phyloP scores from a whole-genome alignment of 345 rosid genomes.

The Combretum micranthum region DNA sequence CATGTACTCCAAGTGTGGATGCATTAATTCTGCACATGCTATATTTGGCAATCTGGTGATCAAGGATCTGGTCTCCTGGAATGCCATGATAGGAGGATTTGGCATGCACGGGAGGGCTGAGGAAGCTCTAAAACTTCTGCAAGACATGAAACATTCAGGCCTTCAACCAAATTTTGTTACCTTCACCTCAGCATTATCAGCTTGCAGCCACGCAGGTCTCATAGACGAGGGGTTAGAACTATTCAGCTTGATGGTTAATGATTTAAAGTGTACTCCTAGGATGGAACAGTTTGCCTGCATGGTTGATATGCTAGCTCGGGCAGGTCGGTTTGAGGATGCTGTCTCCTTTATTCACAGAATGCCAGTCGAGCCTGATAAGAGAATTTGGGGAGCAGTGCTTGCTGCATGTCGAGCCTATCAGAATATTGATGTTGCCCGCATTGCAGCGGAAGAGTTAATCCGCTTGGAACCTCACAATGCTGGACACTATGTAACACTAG shows the following conservation, averaged over 20 bases:
- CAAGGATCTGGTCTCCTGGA: slow-evolving; percentile 38
- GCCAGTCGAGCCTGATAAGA: slow-evolving; percentile 28
- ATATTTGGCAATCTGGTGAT: slow-evolving; percentile 18
- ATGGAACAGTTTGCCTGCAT: slow-evolving; percentile 34
- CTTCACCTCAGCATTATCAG: slow-evolving; percentile 25
- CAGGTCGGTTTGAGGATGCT: slow-evolving; percentile 30
- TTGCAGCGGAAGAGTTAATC: slow-evolving; percentile 27
- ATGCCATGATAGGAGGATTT: slow-evolving; percentile 32
- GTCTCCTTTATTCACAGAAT: slow-evolving; percentile 18
- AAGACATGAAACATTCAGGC: slow-evolving; percentile 21
- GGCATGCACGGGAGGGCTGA: slow-evolving; percentile 31
- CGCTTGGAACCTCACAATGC: slow-evolving; percentile 31
- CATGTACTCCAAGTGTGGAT: slow-evolving; percentile 36
- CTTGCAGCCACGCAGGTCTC: slow-evolving; percentile 32
- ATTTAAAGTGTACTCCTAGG: slow-evolving; percentile 12
- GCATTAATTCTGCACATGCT: slow-evolving; percentile 15
- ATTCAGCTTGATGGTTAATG: slow-evolving; percentile 16
- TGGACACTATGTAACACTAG: slow-evolving; percentile 31
- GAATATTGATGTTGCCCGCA: slow-evolving; percentile 21
- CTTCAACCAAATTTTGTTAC: slow-evolving; percentile 23
- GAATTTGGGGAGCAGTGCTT: slow-evolving; percentile 30
- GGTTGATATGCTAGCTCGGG: slow-evolving; percentile 34
- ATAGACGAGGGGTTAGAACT: slow-evolving; percentile 29
- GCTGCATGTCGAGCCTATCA: slow-evolving; percentile 28
- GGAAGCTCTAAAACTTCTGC: slow-evolving; percentile 29